A percentile compares a stretch with the other conserved stretches of the same genome.
These are phyloP conservation scores for Trypanosoma theileri DNA, from an alignment of 208 protist species.

Conservation along the genomic window DNA sequence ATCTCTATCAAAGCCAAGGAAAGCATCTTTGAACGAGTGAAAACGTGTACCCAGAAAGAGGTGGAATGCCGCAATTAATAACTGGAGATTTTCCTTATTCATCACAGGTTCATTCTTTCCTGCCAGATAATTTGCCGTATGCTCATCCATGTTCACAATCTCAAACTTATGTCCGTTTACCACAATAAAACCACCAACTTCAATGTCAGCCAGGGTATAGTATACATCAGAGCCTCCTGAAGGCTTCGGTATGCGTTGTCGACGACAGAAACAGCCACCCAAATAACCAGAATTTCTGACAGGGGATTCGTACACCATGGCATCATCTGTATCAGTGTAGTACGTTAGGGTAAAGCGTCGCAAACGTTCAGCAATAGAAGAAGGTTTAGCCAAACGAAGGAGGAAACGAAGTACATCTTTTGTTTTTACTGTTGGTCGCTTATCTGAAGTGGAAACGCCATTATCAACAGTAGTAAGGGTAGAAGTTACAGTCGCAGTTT, in stretches of 20 bases:
- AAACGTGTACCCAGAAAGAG: slow-evolving; percentile 75
- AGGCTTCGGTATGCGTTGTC: slow-evolving; percentile 61
- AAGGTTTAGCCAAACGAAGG: slow-evolving; percentile 54
- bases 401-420: slow-evolving; percentile 78
- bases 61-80: slow-evolving; percentile 62
- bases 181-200: slow-evolving; percentile 61
- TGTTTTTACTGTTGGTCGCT: background rate
- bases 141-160: slow-evolving; percentile 73
- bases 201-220: slow-evolving; percentile 72
- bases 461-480: background rate
- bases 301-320: slow-evolving; percentile 75
- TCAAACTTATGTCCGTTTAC: slow-evolving; percentile 73
- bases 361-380: slow-evolving; percentile 43
- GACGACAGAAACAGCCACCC: slow-evolving; percentile 84
- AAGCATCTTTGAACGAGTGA: slow-evolving; percentile 71
- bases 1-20: slow-evolving; percentile 82
- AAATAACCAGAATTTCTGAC: slow-evolving; percentile 65
- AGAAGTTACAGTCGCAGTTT: background rate
- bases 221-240: slow-evolving; percentile 22
- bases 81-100: slow-evolving; percentile 44
- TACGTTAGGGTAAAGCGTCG: slow-evolving; percentile 81
- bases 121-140: slow-evolving; percentile 71
- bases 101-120: slow-evolving; percentile 25
- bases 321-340: slow-evolving; percentile 89
- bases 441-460: background rate